A percentile compares a stretch with the other conserved stretches of the same genome.
phyloP scores from a whole-genome alignment of 768 basidiomycete genomes.

The Xerocomellus chrysenteron region DNA sequence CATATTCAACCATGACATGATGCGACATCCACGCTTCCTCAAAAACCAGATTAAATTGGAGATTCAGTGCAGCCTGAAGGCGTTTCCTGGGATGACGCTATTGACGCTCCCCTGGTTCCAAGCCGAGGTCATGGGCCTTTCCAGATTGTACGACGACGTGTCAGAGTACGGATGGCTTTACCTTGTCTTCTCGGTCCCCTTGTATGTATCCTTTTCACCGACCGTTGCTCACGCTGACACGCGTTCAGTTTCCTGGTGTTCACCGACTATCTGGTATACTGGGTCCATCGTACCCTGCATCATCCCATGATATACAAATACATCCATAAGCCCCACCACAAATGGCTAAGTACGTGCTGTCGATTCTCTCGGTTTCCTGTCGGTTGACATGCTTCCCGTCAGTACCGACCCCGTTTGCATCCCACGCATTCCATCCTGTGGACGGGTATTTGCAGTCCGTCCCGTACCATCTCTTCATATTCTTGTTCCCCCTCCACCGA shows the following conservation, averaged over 20 bases:
- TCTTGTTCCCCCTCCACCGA: conserved; percentile 89
- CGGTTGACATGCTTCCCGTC: conserved; percentile 8
- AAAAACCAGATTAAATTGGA: conserved; percentile 83
- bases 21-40: conserved; percentile 90
- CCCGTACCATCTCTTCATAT: conserved; percentile 92
- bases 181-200: conserved; percentile 60
- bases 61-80: conserved; percentile 68
- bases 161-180: conserved; percentile 80
- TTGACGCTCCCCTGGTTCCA: conserved; percentile 94
- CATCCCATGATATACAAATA: conserved; percentile 83
- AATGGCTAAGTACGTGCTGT: conserved; percentile 80
- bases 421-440: conserved; percentile 95
- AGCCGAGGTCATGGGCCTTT: conserved; percentile 85
- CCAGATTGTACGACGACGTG: conserved; percentile 73
- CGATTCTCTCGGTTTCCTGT: neutral
- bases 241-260: conserved; percentile 66
- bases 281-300: conserved; percentile 93
- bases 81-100: conserved; percentile 80
- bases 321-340: conserved; percentile 97
- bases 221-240: neutral
- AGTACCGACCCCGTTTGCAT: conserved; percentile 98
- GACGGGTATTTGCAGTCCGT: conserved; percentile 94
- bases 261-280: conserved; percentile 94
- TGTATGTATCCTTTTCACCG: conserved; percentile 45
- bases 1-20: conserved; percentile 96